These are phyloP conservation scores for Ustilago hordei DNA, from an alignment of 1,284 basidiomycete genomes.

Conservation along the genomic window DNA sequence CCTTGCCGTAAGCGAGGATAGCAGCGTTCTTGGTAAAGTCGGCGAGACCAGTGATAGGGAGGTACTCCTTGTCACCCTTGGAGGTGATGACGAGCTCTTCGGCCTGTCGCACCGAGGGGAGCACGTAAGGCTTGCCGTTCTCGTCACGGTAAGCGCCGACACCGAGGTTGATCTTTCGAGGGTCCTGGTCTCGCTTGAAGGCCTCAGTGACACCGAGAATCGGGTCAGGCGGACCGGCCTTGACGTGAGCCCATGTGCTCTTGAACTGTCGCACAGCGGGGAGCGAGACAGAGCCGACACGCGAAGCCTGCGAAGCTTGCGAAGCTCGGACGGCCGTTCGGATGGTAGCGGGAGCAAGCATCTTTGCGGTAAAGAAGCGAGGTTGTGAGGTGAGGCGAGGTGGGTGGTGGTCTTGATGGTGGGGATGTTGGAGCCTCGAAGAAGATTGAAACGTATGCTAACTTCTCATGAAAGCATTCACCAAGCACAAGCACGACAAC, in stretches of 20 bases:
- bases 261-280: conserved; percentile 68
- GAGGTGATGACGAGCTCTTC: conserved; percentile 79
- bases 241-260: conserved; percentile 85
- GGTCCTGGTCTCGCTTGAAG: conserved; percentile 85
- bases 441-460: neutral
- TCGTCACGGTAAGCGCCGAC: conserved; percentile 86
- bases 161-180: conserved; percentile 95
- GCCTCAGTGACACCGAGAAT: conserved; percentile 96
- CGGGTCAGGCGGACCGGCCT: conserved; percentile 89
- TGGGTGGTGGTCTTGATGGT: conserved; percentile 3
- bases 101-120: conserved; percentile 92
- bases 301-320: conserved; percentile 38
- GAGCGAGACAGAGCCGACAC: conserved; percentile 33
- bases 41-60: conserved; percentile 91
- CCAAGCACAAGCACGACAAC: neutral
- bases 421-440: neutral
- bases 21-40: conserved; percentile 90
- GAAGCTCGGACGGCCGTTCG: conserved; percentile 44
- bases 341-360: conserved; percentile 44
- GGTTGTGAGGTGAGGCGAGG: neutral
- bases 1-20: conserved; percentile 88
- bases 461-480: neutral
- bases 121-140: conserved; percentile 93
- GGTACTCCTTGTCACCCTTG: conserved; percentile 94
- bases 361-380: conserved; percentile 13